These are phyloP conservation scores for Pseudocercospora eumusae DNA, from an alignment of 2,329 filamentous ascomycete genomes.

Conservation along the genomic window DNA sequence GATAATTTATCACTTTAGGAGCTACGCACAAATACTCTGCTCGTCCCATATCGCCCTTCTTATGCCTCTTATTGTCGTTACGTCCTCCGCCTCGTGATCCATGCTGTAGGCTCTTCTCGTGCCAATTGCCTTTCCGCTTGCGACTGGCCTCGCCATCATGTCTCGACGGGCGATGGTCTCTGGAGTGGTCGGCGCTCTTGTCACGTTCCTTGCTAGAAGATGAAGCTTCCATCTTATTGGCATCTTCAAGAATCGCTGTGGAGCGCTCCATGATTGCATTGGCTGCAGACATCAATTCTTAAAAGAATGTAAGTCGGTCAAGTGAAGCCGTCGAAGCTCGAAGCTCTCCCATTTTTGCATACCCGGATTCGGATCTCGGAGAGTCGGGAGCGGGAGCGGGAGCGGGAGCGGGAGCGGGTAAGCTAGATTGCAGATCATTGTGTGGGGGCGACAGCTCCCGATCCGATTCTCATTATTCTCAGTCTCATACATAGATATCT, in stretches of 20 bases:
- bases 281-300: background rate
- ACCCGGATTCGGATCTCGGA: background rate
- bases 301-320: background rate
- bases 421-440: background rate
- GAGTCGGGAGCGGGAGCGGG: background rate
- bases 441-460: background rate
- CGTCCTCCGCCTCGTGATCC: slow-evolving; percentile 28
- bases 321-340: background rate
- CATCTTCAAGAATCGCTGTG: slow-evolving; percentile 38
- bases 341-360: background rate
- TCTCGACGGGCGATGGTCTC: slow-evolving; percentile 10
- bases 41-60: slow-evolving; percentile 68
- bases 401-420: no score
- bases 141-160: slow-evolving; percentile 25
- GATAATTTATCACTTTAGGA: background rate
- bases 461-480: slow-evolving; percentile 4
- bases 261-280: slow-evolving; percentile 37
- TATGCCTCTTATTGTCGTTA: slow-evolving; percentile 45
- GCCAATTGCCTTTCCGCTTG: slow-evolving; percentile 37
- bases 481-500: slow-evolving; percentile 14
- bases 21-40: slow-evolving; percentile 62
- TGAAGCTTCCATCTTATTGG: slow-evolving; percentile 22
- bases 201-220: slow-evolving; percentile 15
- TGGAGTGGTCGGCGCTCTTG: slow-evolving; percentile 6
- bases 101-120: slow-evolving; percentile 30